Evolutionary conservation across 2,329 filamentous ascomycete genomes (phyloP).

Genomic region (Seiridium unicorne): DNA sequence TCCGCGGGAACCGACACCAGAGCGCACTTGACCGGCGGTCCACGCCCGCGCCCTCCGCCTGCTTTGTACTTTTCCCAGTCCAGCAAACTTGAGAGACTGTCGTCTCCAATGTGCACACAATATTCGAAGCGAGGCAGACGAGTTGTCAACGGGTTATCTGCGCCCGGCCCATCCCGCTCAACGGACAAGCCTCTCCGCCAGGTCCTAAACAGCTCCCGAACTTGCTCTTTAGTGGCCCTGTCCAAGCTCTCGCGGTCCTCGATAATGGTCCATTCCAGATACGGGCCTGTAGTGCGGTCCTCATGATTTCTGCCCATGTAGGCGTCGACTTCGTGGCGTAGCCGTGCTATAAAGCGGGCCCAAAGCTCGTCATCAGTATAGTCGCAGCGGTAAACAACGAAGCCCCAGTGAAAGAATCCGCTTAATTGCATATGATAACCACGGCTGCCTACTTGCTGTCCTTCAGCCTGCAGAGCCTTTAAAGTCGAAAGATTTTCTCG

Average conservation of each 20-base stretch:
- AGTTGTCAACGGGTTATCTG: background rate
- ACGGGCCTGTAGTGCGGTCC: background rate
- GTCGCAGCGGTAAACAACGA: background rate
- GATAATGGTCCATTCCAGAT: background rate
- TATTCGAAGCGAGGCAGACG: background rate
- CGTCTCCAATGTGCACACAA: background rate
- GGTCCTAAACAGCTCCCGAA: background rate
- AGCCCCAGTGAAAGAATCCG: background rate
- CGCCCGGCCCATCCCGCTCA: background rate
- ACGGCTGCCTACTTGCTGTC: background rate
- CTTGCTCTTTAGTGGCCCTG: background rate
- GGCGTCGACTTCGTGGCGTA: background rate
- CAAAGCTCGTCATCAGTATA: background rate
- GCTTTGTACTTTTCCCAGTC: background rate
- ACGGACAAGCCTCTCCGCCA: background rate
- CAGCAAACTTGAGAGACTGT: background rate
- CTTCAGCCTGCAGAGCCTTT: background rate
- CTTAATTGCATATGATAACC: background rate
- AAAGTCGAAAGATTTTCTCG: background rate
- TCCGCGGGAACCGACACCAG: background rate
- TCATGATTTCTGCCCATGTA: background rate
- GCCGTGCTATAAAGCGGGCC: background rate
- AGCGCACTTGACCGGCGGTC: background rate
- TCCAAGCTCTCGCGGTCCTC: background rate
- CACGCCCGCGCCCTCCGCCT: background rate